Evolutionary conservation across 805 yeast genomes (phyloP), one percentile per base, ranked within the genome.

Genomic region (Nakazawaea holstii): DNA sequence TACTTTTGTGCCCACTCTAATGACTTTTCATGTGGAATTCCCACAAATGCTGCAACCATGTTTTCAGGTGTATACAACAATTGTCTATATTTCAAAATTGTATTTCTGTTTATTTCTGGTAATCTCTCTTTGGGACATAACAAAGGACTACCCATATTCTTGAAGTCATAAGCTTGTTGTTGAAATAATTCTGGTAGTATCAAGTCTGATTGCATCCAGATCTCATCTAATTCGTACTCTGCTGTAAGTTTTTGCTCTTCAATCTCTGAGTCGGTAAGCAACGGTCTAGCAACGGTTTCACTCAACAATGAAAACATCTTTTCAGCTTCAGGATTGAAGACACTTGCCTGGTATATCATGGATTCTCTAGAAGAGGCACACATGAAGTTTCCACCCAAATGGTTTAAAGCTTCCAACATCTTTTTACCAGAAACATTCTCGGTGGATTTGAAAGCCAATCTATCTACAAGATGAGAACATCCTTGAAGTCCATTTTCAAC

Each of bases 321-420:
- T 35, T 80, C 92, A 8, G 85, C 82, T 59, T 91, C 97, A 39
- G 75, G 73, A 61, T 91, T 91, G 74, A 94, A 92, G 1, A 90
- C 96, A 2, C 96, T 84, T 1, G 97, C 95, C 66, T 94, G 98
- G 65, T 94, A 94, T 68, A 92, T 79, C 70, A 92, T 75, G 4
- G 95, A 78, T 64, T 94, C 99, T 59, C 99, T 76, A 7, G 95
- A 87, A 0, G 96, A 85, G 1, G 95, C 84, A 59, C 96, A 87
- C 80, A 88, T 91, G 66, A 86, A 90, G 63, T 90, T 92, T 11
- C 98, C 99, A 42, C 99, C 99, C 49, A 94, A 65, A 33, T 79
- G 72, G 49, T 89, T 90, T 52, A 94, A 69, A 17, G 75, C 76
- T 53, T 84, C 84, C 54, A 87, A 74, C 88, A 94, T 87, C 44